Conservation (phyloP, 371 early-diverging fungal species). For the Mortierella sp. region DNA sequence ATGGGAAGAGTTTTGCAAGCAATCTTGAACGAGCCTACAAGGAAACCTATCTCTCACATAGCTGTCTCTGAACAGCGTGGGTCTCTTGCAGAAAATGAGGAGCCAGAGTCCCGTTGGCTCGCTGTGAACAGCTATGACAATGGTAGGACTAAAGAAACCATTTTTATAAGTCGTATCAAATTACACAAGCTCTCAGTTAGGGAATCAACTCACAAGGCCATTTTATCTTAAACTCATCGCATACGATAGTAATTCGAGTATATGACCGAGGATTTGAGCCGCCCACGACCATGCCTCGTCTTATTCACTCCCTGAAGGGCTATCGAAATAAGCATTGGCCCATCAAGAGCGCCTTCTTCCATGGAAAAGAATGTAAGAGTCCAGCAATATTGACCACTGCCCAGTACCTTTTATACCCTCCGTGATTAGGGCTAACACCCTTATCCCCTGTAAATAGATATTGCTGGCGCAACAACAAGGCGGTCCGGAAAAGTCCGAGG, state of each 20-base stretch:
- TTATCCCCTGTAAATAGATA: conserved; percentile 14
- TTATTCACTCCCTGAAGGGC: conserved; percentile 83
- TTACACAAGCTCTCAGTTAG: background rate
- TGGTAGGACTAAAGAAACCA: conserved; percentile 61
- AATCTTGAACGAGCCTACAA: conserved; percentile 72
- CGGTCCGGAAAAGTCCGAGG: conserved; percentile 44
- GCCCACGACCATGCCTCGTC: conserved; percentile 72
- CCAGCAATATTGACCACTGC: background rate
- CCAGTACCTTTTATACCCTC: background rate
- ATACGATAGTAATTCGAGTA: conserved; percentile 76
- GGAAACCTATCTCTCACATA: conserved; percentile 86
- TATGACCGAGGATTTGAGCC: conserved; percentile 88
- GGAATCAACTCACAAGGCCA: background rate
- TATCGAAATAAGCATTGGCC: conserved; percentile 94
- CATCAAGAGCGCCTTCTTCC: conserved; percentile 85
- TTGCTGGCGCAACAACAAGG: conserved; percentile 39
- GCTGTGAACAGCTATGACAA: conserved; percentile 92
- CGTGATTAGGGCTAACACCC: background rate
- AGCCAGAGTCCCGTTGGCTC: conserved; percentile 85
- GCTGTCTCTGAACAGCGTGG: conserved; percentile 67
- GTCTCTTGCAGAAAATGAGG: conserved; percentile 63
- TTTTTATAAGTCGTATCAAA: conserved; percentile 9
- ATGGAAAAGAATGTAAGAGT: conserved; percentile 76
- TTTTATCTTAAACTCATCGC: background rate
- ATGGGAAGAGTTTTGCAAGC: conserved; percentile 65